A percentile compares a stretch with the other conserved stretches of the same genome.
phyloP scores from a whole-genome alignment of 108 stramenopile genomes.

The Discostella stelligeroides region DNA sequence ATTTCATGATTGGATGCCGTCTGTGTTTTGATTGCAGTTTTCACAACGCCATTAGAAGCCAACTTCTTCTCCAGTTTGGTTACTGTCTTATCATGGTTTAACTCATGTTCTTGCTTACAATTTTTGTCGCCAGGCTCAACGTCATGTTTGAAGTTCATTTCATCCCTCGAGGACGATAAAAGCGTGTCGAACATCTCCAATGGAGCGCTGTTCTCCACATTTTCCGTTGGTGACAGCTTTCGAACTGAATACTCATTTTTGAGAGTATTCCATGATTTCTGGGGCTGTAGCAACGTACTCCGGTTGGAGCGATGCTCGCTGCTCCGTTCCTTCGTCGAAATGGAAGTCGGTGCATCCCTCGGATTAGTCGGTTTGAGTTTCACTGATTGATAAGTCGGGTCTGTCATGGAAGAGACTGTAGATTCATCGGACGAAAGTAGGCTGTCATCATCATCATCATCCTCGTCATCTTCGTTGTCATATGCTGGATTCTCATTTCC shows the following conservation, averaged over 20 bases:
- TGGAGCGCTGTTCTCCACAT: background rate
- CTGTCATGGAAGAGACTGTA: constrained; percentile 77
- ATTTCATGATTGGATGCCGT: background rate
- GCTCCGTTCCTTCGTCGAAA: background rate
- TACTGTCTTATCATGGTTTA: too few relatives aligned
- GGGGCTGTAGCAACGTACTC: background rate
- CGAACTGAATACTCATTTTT: background rate
- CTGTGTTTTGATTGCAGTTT: background rate
- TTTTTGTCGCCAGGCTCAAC: background rate
- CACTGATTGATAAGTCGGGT: constrained; percentile 61
- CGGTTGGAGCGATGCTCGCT: constrained; percentile 2
- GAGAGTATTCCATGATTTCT: constrained; percentile 12
- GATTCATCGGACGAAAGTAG: constrained; percentile 51
- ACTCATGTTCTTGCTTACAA: too few relatives aligned
- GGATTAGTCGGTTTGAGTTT: background rate
- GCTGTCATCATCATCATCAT: constrained; percentile 34
- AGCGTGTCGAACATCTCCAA: background rate
- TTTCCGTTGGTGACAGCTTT: background rate
- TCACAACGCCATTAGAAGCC: background rate
- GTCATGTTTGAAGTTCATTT: background rate
- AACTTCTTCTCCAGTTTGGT: too few relatives aligned
- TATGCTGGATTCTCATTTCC: too few relatives aligned
- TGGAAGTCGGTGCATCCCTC: background rate
- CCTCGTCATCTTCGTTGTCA: constrained; percentile 46
- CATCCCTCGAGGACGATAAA: background rate